Evolutionary conservation across 352 stramenopile species (phyloP).

Genomic region (Blastocystis sp.): DNA sequence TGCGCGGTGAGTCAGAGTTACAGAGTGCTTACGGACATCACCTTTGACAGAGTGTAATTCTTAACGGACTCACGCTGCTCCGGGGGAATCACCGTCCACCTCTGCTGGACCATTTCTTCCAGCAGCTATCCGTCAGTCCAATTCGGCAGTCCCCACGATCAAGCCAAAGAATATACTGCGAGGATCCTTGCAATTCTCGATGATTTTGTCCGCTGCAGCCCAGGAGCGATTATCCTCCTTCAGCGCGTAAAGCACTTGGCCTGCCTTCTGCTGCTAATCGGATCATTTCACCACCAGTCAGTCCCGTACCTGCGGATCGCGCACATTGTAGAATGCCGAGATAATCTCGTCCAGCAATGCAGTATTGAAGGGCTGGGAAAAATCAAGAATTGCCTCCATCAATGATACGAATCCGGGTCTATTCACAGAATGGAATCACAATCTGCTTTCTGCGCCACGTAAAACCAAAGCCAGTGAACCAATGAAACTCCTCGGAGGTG

Average conservation of each 20-base stretch:
- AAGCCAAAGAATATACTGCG: slow-evolving; percentile 88
- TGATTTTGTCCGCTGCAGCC: slow-evolving; percentile 88
- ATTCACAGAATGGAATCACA: neutral
- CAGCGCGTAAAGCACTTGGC: slow-evolving; percentile 88
- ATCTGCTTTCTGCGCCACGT: neutral
- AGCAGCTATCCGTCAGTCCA: slow-evolving; percentile 80
- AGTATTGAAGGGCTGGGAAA: slow-evolving; percentile 90
- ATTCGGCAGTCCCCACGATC: slow-evolving; percentile 74
- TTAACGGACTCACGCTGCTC: slow-evolving; percentile 93
- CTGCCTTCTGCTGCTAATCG: slow-evolving; percentile 77
- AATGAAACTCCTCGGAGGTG: neutral
- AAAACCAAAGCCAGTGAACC: neutral
- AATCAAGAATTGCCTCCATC: slow-evolving; percentile 81
- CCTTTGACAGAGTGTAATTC: slow-evolving; percentile 93
- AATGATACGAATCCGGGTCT: neutral
- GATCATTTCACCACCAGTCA: neutral
- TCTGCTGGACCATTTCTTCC: slow-evolving; percentile 92
- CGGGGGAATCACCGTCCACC: slow-evolving; percentile 75
- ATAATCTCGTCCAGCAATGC: slow-evolving; percentile 91
- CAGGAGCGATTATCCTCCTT: slow-evolving; percentile 87
- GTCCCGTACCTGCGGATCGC: slow-evolving; percentile 81
- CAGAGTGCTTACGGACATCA: slow-evolving; percentile 87
- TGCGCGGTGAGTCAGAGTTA: slow-evolving; percentile 83
- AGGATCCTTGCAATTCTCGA: slow-evolving; percentile 85
- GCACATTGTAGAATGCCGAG: slow-evolving; percentile 89